These are phyloP conservation scores for Ceratobasidium sp. DNA, from an alignment of 1,284 basidiomycete genomes.

Conservation along the genomic window DNA sequence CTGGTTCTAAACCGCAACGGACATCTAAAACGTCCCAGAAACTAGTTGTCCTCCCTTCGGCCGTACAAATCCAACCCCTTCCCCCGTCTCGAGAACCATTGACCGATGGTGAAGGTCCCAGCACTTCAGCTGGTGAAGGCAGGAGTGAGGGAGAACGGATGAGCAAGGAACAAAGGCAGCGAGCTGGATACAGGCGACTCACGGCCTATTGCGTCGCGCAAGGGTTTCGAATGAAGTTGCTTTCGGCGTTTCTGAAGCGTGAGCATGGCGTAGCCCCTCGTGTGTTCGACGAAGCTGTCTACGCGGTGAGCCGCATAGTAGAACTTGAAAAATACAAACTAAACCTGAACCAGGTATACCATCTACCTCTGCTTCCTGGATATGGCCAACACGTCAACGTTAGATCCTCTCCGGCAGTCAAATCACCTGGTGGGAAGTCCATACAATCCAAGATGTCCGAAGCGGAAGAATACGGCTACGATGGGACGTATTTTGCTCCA, in stretches of 20 bases:
- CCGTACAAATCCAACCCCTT: constrained; percentile 88
- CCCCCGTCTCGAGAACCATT: constrained; percentile 58
- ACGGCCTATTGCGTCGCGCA: constrained; percentile 92
- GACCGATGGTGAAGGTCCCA: constrained; percentile 55
- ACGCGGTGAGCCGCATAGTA: constrained; percentile 72
- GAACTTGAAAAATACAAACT: neutral
- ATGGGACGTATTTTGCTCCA: constrained; percentile 82
- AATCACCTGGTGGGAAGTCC: constrained; percentile 71
- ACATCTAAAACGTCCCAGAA: constrained; percentile 94
- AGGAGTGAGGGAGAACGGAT: constrained; percentile 87
- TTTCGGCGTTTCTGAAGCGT: constrained; percentile 87
- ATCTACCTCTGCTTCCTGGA: constrained; percentile 90
- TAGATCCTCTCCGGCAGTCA: constrained; percentile 81
- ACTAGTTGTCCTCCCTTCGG: constrained; percentile 91
- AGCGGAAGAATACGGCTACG: constrained; percentile 91
- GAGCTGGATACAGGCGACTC: constrained; percentile 81
- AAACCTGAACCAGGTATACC: constrained; percentile 76
- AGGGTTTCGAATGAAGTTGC: constrained; percentile 82
- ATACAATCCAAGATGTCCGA: constrained; percentile 80
- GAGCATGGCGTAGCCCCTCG: constrained; percentile 94
- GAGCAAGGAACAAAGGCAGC: constrained; percentile 80
- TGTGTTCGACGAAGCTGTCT: constrained; percentile 93
- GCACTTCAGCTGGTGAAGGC: constrained; percentile 64
- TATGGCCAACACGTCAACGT: constrained; percentile 89
- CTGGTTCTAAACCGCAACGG: constrained; percentile 70